These are phyloP conservation scores for Alisma plantagoaquatica DNA, from an alignment of 106 monocot species.

Conservation along the genomic window DNA sequence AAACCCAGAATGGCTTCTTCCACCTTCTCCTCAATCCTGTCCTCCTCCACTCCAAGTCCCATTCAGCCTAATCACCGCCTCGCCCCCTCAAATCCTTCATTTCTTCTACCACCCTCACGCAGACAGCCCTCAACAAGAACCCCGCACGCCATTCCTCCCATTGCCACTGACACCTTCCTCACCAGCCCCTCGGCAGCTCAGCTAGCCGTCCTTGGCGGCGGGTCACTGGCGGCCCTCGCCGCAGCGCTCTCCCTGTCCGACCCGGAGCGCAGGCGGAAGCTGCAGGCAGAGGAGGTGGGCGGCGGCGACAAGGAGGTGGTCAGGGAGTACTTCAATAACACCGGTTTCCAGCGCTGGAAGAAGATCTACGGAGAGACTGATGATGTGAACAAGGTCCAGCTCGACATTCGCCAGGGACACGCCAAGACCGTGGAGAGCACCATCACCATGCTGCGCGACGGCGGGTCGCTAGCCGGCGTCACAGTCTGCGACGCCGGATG, in stretches of 20 bases:
- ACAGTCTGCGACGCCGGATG: slow-evolving; percentile 98
- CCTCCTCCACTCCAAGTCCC: slow-evolving; percentile 11
- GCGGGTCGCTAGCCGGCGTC: slow-evolving; percentile 42
- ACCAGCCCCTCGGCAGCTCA: slow-evolving; percentile 17
- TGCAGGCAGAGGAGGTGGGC: slow-evolving; percentile 57
- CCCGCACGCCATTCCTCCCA: slow-evolving; percentile 16
- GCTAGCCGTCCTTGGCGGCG: slow-evolving; percentile 37
- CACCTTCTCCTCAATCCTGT: background rate
- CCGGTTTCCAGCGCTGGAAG: slow-evolving; percentile 84
- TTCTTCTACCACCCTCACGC: background rate
- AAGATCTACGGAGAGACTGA: slow-evolving; percentile 88
- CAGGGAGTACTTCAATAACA: slow-evolving; percentile 90
- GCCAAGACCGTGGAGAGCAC: slow-evolving; percentile 78
- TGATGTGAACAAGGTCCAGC: slow-evolving; percentile 90
- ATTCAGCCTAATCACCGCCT: background rate
- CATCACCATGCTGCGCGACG: slow-evolving; percentile 63
- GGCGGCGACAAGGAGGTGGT: slow-evolving; percentile 93
- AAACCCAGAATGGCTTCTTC: slow-evolving; percentile 3
- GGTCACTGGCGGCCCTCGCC: slow-evolving; percentile 53
- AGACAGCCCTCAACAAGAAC: slow-evolving; percentile 5
- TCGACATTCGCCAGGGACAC: slow-evolving; percentile 93
- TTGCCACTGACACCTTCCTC: slow-evolving; percentile 19
- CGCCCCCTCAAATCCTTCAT: slow-evolving; percentile 1
- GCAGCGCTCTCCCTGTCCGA: slow-evolving; percentile 72
- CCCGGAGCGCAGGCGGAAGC: slow-evolving; percentile 77